Conservation (phyloP, 805 yeast genomes). For the Suhomyces kilbournensis region DNA sequence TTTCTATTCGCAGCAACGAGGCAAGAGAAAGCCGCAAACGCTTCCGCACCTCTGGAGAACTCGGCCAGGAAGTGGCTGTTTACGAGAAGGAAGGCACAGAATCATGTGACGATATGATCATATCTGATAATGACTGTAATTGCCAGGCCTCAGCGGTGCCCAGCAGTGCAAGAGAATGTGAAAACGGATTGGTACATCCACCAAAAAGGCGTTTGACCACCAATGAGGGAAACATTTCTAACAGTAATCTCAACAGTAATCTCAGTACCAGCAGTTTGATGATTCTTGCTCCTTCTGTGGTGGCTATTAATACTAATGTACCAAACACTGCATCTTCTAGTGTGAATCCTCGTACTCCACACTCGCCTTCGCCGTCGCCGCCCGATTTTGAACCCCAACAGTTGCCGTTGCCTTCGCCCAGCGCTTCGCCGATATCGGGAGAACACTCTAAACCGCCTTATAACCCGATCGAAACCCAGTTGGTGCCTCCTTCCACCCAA, state of each 20-base stretch:
- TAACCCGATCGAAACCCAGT: conserved; percentile 17
- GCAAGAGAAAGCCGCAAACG: conserved; percentile 26
- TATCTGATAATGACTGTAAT: conserved; percentile 33
- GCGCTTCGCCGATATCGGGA: conserved; percentile 42
- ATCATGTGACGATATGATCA: conserved; percentile 32
- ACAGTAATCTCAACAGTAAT: not conserved
- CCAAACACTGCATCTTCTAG: not conserved
- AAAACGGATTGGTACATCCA: conserved; percentile 27
- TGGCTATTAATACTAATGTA: not conserved
- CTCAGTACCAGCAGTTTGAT: not conserved
- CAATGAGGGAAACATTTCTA: not conserved
- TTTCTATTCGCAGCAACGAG: conserved; percentile 17
- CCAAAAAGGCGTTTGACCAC: conserved; percentile 36
- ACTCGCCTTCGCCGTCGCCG: conserved; percentile 33
- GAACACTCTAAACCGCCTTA: conserved; percentile 21
- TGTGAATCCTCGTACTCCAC: conserved; percentile 25
- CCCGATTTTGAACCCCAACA: conserved; percentile 42
- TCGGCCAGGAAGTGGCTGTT: conserved; percentile 10
- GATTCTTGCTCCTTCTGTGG: not conserved
- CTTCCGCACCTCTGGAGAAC: conserved; percentile 14
- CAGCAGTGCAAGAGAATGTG: conserved; percentile 7
- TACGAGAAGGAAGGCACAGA: conserved; percentile 15
- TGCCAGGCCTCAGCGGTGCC: conserved; percentile 17
- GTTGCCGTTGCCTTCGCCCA: conserved; percentile 67
- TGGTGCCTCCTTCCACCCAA: conserved; percentile 22